phyloP scores from a whole-genome alignment of 2,329 filamentous ascomycete species.

The Phyllosticta ampelicida region DNA sequence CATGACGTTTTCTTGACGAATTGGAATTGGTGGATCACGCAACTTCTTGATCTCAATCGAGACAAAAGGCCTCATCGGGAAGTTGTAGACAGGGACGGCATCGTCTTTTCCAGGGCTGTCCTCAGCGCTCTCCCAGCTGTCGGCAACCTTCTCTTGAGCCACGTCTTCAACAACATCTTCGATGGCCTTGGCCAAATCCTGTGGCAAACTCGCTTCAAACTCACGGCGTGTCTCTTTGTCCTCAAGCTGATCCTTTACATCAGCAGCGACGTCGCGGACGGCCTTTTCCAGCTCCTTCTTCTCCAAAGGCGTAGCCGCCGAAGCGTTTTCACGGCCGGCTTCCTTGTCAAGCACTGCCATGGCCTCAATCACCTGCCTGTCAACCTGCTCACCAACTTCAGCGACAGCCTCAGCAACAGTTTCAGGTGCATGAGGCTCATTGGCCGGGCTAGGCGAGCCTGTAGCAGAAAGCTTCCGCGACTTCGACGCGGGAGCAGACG shows the following conservation, averaged over 20 bases:
- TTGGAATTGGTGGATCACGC: constrained; percentile 47
- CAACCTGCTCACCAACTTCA: constrained; percentile 51
- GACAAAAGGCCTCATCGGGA: constrained; percentile 94
- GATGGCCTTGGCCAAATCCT: constrained; percentile 44
- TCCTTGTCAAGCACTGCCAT: constrained; percentile 44
- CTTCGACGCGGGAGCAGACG: constrained; percentile 22
- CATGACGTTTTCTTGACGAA: constrained; percentile 73
- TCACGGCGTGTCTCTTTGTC: constrained; percentile 43
- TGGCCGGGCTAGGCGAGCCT: constrained; percentile 13
- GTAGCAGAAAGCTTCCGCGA: constrained; percentile 23
- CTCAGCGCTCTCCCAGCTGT: constrained; percentile 79
- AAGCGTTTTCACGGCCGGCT: constrained; percentile 26
- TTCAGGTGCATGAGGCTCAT: constrained; percentile 32
- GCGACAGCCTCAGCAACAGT: constrained; percentile 61
- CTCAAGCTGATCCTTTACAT: constrained; percentile 35
- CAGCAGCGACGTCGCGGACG: constrained; percentile 12
- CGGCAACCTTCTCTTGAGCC: constrained; percentile 50
- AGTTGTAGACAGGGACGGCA: constrained; percentile 77
- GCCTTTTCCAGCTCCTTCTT: constrained; percentile 31
- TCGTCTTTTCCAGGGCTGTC: constrained; percentile 59
- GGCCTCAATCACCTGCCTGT: constrained; percentile 54
- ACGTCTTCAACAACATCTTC: constrained; percentile 49
- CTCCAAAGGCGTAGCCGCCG: constrained; percentile 33
- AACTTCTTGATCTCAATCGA: constrained; percentile 60
- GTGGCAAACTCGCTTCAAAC: constrained; percentile 44